Evolutionary conservation across 768 basidiomycete species (phyloP).

Genomic region (Leccinum variicolor): DNA sequence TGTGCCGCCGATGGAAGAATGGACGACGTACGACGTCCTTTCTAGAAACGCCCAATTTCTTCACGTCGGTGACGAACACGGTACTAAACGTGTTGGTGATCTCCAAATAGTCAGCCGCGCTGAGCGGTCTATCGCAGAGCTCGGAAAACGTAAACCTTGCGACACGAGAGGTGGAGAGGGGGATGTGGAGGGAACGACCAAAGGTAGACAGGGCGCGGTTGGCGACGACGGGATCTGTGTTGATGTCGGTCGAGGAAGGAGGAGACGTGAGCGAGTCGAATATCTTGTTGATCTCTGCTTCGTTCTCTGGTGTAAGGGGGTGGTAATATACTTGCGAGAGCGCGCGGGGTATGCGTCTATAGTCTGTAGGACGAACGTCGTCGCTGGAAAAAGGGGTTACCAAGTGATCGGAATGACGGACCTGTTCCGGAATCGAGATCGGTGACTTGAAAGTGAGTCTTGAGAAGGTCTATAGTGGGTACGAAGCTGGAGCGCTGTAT

Average conservation of each 20-base stretch:
- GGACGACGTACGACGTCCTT: constrained; percentile 71
- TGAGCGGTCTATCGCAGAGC: constrained; percentile 84
- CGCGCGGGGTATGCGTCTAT: constrained; percentile 88
- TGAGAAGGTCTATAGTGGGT: constrained; percentile 92
- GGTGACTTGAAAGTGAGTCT: constrained; percentile 79
- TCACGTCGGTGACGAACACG: constrained; percentile 83
- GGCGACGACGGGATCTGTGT: constrained; percentile 47
- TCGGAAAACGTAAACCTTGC: constrained; percentile 86
- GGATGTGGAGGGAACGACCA: constrained; percentile 80
- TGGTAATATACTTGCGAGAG: constrained; percentile 93
- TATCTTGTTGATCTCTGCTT: constrained; percentile 75
- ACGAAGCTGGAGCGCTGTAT: constrained; percentile 94
- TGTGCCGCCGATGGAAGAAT: background rate
- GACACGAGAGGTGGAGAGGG: constrained; percentile 73
- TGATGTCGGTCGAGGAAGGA: constrained; percentile 34
- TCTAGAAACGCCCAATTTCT: constrained; percentile 79
- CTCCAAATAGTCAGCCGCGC: constrained; percentile 95
- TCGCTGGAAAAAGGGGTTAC: background rate
- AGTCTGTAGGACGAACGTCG: constrained; percentile 53
- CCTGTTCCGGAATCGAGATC: constrained; percentile 97
- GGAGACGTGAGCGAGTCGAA: constrained; percentile 66
- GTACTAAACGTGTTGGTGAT: constrained; percentile 86
- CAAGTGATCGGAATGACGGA: constrained; percentile 27
- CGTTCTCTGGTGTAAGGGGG: constrained; percentile 66
- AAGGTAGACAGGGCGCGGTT: constrained; percentile 78